Evolutionary conservation across 1,284 basidiomycete species (phyloP), one percentile per base, ranked within the genome.

Genomic region (Moniliella sp.): DNA sequence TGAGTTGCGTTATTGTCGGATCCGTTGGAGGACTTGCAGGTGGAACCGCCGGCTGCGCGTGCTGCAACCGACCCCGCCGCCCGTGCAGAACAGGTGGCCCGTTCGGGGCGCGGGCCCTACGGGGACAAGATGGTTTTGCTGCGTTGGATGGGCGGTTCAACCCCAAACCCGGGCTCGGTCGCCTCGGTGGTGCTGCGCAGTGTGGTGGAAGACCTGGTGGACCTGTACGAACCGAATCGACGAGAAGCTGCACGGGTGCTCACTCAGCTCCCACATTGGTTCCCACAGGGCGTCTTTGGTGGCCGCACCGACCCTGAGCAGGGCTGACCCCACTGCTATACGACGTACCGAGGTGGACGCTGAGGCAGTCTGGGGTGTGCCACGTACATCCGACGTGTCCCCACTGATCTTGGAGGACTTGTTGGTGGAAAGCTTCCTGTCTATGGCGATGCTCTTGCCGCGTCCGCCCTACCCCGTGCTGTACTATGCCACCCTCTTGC

Each of bases 181-280:
- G 65, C 70, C 5, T 81, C 82, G 1, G 86, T 86, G 57, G 69
- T 76, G 16, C 68, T 91, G 11, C 76, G 77, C 15, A 70, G 75
- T 5, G 67, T 76, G 15, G 60, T 93, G 5, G 64, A 73, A n/a
- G 86, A 94, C 56, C 71, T 78, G 28, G 65, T 93, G 33, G 74
- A 83, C 45, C 76, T 94, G 17, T 97, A 81, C 57, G 88, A 97
- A 61, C 73, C 91, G 29, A 97, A 99, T 61, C 73, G 88, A 33
- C 93, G 91, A 61, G 88, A 97, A 51, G 80, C 77, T 46, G 82
- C 88, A 1, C 69, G 78, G 8, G 64, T 93, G 8, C 67, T 97
- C 2, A 68, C 94, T 25, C 77, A 84, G 46, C 74, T 83, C 31
- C 79, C 82, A 0, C 77, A 76, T 48, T 91, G 83, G 78, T 69